These are phyloP conservation scores for Komagataella ulmi DNA, from an alignment of 805 yeast genomes.

Conservation along the genomic window DNA sequence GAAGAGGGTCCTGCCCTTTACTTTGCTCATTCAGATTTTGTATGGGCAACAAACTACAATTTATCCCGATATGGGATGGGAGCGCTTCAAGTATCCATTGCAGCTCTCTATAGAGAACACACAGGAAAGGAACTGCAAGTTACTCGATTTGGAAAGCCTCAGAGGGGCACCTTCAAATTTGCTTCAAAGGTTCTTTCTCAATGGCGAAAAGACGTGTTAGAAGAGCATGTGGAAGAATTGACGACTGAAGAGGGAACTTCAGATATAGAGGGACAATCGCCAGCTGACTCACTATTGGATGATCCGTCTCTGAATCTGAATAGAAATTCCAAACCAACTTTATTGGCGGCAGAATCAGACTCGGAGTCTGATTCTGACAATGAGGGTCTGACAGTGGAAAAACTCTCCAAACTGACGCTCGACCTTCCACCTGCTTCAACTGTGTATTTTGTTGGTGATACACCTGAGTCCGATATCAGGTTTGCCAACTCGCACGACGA, in stretches of 20 bases:
- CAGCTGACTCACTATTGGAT: neutral
- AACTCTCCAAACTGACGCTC: constrained; percentile 26
- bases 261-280: constrained; percentile 10
- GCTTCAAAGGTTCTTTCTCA: constrained; percentile 64
- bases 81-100: constrained; percentile 79
- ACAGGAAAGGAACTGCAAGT: constrained; percentile 74
- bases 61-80: constrained; percentile 89
- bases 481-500: constrained; percentile 80
- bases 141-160: constrained; percentile 83
- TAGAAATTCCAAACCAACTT: constrained; percentile 2
- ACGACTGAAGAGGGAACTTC: constrained; percentile 4
- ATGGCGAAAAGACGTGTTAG: constrained; percentile 73
- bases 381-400: constrained; percentile 32
- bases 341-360: constrained; percentile 18
- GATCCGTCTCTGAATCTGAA: neutral
- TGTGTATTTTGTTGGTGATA: constrained; percentile 81
- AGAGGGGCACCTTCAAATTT: constrained; percentile 71
- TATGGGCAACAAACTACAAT: constrained; percentile 84
- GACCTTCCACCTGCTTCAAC: constrained; percentile 76
- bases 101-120: constrained; percentile 73
- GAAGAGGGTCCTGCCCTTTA: constrained; percentile 74
- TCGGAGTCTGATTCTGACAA: constrained; percentile 14
- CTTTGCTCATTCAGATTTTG: constrained; percentile 86
- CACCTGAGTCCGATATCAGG: constrained; percentile 80
- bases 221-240: constrained; percentile 52